phyloP scores from a whole-genome alignment of 2,329 filamentous ascomycete species.

The Colletotrichum viniferum region DNA sequence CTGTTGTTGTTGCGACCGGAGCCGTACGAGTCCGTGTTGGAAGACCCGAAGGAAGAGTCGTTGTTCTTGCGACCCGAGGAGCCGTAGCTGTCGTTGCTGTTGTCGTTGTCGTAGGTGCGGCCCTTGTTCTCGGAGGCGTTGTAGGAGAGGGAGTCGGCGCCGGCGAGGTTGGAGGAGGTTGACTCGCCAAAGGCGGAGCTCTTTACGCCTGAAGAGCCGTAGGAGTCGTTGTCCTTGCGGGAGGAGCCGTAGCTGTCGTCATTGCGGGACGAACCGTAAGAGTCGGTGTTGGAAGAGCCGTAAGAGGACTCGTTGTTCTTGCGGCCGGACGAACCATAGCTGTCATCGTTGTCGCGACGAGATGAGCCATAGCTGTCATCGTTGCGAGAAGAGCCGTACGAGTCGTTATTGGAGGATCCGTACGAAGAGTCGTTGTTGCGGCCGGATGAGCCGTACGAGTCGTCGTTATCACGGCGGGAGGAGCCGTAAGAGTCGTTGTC shows the following conservation, averaged over 20 bases:
- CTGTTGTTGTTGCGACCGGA: slow-evolving; percentile 22
- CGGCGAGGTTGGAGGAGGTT: slow-evolving; percentile 19
- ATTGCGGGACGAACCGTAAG: slow-evolving; percentile 19
- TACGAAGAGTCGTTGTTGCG: slow-evolving; percentile 18
- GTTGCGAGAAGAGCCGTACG: slow-evolving; percentile 21
- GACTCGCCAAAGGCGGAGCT: background rate
- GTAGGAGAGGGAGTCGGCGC: slow-evolving; percentile 23
- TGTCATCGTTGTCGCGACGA: slow-evolving; percentile 20
- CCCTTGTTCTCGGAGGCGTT: slow-evolving; percentile 23
- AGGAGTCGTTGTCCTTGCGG: slow-evolving; percentile 6
- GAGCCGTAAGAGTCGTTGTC: slow-evolving; percentile 7
- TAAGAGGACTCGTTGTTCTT: slow-evolving; percentile 12
- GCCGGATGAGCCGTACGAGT: slow-evolving; percentile 15
- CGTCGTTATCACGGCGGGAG: slow-evolving; percentile 19
- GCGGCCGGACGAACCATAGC: background rate
- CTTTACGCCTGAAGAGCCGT: slow-evolving; percentile 23
- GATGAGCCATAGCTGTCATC: slow-evolving; percentile 14
- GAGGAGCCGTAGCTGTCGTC: slow-evolving; percentile 24
- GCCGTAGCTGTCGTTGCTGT: slow-evolving; percentile 21
- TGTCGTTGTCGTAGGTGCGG: slow-evolving; percentile 16
- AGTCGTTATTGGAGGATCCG: slow-evolving; percentile 24
- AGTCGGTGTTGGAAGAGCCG: slow-evolving; percentile 23
- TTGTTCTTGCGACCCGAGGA: slow-evolving; percentile 18
- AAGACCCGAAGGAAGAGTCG: slow-evolving; percentile 11
- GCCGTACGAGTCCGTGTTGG: slow-evolving; percentile 11